phyloP scores from a whole-genome alignment of 768 basidiomycete species.

The Amanita thiersii region DNA sequence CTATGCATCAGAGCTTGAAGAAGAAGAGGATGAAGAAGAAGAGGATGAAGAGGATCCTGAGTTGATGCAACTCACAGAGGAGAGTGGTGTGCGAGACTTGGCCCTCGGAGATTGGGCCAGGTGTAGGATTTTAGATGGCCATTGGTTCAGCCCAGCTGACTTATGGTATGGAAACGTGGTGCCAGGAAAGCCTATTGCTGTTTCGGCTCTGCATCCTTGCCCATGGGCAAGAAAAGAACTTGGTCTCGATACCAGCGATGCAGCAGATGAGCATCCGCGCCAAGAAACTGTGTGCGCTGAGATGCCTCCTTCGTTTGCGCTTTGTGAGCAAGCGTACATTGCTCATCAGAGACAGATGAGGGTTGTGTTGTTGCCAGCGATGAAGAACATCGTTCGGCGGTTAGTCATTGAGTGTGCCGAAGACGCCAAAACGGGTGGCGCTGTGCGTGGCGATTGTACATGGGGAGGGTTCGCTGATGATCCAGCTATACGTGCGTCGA shows the following conservation, averaged over 20 bases:
- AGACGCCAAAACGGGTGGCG: conserved; percentile 17
- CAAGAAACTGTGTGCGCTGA: conserved; percentile 38
- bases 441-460: conserved; percentile 1
- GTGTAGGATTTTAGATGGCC: conserved; percentile 62
- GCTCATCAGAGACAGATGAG: conserved; percentile 54
- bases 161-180: conserved; percentile 43
- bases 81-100: conserved; percentile 37
- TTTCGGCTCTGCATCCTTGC: conserved; percentile 46
- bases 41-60: conserved; percentile 39
- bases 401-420: conserved; percentile 55
- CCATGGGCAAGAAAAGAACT: conserved; percentile 44
- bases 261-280: conserved; percentile 35
- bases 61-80: conserved; percentile 31
- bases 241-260: conserved; percentile 12
- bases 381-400: conserved; percentile 62
- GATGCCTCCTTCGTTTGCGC: conserved; percentile 49
- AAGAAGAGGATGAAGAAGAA: conserved; percentile 30
- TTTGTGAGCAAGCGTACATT: conserved; percentile 59
- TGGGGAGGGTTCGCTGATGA: conserved; percentile 21
- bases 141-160: conserved; percentile 71
- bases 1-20: conserved; percentile 11
- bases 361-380: conserved; percentile 51
- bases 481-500: conserved; percentile 45
- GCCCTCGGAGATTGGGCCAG: conserved; percentile 70
- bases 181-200: conserved; percentile 28